phyloP scores from a whole-genome alignment of 148 eudicot species.

The Rhododendron mucronatum region DNA sequence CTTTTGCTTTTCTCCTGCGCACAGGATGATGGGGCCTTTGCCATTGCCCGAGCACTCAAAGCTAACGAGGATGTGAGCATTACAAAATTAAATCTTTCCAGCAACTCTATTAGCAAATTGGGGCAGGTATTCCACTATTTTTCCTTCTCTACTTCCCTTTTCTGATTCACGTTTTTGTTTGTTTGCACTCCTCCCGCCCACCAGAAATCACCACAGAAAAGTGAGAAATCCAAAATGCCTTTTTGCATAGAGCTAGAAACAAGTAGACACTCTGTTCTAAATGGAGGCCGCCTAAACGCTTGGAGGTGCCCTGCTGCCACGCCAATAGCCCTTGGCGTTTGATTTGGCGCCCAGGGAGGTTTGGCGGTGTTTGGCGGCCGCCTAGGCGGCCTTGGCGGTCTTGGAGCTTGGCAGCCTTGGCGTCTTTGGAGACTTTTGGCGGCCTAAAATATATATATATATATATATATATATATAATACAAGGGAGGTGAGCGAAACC shows the following conservation, averaged over 20 bases:
- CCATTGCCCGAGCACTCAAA: slow-evolving; percentile 94
- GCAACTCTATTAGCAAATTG: slow-evolving; percentile 82
- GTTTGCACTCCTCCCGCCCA: neutral
- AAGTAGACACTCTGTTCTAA: neutral
- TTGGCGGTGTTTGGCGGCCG: no score
- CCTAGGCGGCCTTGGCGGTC: no score
- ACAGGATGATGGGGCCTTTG: slow-evolving; percentile 92
- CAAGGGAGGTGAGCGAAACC: no score
- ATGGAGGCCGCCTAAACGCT: no score
- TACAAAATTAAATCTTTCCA: slow-evolving; percentile 66
- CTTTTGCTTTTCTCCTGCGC: neutral
- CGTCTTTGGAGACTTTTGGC: no score
- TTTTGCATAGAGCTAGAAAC: neutral
- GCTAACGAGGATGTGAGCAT: slow-evolving; percentile 88
- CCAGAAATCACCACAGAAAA: neutral
- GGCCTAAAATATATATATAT: no score
- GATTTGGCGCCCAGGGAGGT: no score
- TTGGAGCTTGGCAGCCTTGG: no score
- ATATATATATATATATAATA: no score
- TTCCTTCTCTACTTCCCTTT: neutral
- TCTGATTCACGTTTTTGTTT: neutral
- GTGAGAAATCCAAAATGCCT: neutral
- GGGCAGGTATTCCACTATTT: slow-evolving; percentile 57
- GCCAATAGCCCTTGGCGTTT: no score
- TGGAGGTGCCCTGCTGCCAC: no score